Conservation (phyloP, 148 eudicot genomes). For the Selenicereus undatus region DNA sequence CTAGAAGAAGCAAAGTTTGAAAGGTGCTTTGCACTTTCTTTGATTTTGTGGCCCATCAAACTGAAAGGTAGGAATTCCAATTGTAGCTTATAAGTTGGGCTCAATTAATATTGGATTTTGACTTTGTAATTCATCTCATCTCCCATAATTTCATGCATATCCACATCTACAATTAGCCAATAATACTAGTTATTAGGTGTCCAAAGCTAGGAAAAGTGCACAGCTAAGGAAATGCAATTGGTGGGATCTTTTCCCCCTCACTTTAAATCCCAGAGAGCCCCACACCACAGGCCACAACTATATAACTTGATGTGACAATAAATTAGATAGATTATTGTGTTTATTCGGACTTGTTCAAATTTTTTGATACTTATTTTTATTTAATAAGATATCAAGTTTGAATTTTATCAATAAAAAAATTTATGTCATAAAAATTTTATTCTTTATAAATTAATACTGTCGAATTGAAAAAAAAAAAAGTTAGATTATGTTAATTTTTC, state of each 20-base stretch:
- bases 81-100: neutral
- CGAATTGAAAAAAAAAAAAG: too few species aligned
- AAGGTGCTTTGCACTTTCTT: neutral
- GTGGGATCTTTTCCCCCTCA: neutral
- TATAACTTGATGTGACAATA: neutral
- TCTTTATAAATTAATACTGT: too few species aligned
- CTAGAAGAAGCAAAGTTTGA: neutral
- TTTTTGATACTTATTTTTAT: neutral
- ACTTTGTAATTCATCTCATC: neutral
- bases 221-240: neutral
- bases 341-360: too few species aligned
- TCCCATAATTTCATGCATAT: neutral
- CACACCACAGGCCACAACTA: neutral
- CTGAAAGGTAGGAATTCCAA: neutral
- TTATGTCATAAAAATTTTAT: too few species aligned
- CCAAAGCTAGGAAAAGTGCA: neutral
- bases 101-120: neutral
- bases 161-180: neutral
- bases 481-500: too few species aligned
- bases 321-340: neutral
- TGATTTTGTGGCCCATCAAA: conserved; percentile 2
- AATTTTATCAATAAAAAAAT: too few species aligned
- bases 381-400: too few species aligned
- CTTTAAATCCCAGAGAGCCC: neutral
- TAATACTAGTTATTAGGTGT: neutral